These are phyloP conservation scores for Arabidopsis arenosa DNA, from an alignment of 345 rosid genomes.

Conservation along the genomic window DNA sequence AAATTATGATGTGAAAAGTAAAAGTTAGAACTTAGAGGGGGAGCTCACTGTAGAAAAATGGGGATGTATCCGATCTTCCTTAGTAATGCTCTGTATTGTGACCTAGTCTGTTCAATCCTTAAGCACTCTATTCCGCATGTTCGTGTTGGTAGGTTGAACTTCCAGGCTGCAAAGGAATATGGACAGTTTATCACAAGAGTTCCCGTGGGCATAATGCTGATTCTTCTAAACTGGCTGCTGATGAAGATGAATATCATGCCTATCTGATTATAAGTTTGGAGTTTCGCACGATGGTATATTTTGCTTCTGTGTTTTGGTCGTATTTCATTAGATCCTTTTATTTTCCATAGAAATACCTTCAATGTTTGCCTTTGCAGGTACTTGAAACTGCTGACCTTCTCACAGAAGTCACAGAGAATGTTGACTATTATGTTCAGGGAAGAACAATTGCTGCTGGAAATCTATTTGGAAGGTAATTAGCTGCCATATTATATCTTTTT, in stretches of 20 bases:
- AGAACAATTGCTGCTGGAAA: conserved; percentile 95
- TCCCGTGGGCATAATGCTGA: conserved; percentile 71
- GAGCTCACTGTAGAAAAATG: not conserved
- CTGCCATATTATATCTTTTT: conserved; percentile 32
- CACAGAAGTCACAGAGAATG: conserved; percentile 98
- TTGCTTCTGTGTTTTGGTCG: conserved; percentile 26
- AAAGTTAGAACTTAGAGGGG: not conserved
- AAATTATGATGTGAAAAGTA: conserved; percentile 14
- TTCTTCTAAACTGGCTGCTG: conserved; percentile 65
- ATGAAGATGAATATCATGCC: conserved; percentile 95
- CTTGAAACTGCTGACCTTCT: conserved; percentile 98
- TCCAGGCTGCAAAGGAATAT: conserved; percentile 95
- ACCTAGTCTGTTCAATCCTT: conserved; percentile 26
- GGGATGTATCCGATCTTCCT: conserved; percentile 25
- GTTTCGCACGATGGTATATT: conserved; percentile 86
- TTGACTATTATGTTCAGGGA: conserved; percentile 98
- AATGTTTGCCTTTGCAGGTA: conserved; percentile 53
- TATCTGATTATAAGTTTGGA: conserved; percentile 97
- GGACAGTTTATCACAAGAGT: conserved; percentile 98
- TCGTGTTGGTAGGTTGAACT: conserved; percentile 77
- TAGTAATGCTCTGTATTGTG: conserved; percentile 16
- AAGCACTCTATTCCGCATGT: conserved; percentile 25
- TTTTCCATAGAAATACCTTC: conserved; percentile 26
- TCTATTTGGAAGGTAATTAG: conserved; percentile 84
- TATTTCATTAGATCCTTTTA: conserved; percentile 21